A percentile compares a stretch with the other conserved stretches of the same genome.
Conservation (phyloP, 192 early-diverging fungal genomes). For the Physocladia obscura region DNA sequence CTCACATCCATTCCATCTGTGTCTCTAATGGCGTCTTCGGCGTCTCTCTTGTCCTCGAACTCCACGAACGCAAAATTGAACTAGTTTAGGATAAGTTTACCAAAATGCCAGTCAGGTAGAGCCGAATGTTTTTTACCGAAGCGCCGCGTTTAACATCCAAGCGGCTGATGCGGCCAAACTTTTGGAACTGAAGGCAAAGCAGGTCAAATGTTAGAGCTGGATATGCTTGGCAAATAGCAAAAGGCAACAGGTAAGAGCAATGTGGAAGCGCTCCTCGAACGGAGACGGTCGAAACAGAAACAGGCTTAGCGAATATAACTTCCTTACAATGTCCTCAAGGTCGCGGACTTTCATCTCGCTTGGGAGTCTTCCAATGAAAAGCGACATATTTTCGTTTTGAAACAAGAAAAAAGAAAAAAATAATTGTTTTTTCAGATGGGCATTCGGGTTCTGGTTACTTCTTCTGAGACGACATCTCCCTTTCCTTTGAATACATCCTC, state of each 20-base stretch:
- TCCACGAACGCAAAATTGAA: conserved; percentile 55
- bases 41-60: conserved; percentile 49
- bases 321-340: conserved; percentile 10
- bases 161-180: conserved; percentile 21
- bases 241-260: too few relatives aligned
- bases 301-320: too few relatives aligned
- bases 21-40: conserved; percentile 36
- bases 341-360: conserved; percentile 14
- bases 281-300: too few relatives aligned
- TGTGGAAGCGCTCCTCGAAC: too few relatives aligned
- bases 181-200: too few relatives aligned
- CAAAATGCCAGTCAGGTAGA: neutral
- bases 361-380: conserved; percentile 4
- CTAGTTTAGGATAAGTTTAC: neutral
- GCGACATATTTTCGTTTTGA: conserved; percentile 16
- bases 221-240: too few relatives aligned
- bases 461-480: neutral
- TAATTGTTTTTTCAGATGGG: neutral
- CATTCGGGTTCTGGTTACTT: neutral
- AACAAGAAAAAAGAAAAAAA: too few relatives aligned
- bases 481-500: neutral
- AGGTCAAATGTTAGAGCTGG: too few relatives aligned
- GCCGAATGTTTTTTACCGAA: conserved; percentile 4
- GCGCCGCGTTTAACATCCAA: conserved; percentile 42
- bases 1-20: conserved; percentile 24